A percentile compares a stretch with the other conserved stretches of the same genome.
phyloP scores from a whole-genome alignment of 139 green algal genomes.

The Tetraselmis striata region DNA sequence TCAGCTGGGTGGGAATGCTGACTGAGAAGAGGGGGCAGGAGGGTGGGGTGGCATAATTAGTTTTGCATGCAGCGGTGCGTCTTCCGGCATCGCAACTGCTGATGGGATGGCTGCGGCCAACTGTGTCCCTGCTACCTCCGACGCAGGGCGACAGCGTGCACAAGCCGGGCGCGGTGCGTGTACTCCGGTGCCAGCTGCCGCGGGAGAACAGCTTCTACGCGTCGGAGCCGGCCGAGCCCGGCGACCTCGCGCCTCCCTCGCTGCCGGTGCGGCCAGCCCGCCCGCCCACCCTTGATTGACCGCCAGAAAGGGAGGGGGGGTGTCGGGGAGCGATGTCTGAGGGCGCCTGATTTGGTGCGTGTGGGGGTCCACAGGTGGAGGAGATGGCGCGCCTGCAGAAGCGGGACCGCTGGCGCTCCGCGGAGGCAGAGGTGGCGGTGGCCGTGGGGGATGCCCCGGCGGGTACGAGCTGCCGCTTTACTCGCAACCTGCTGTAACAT shows the following conservation, averaged over 20 bases:
- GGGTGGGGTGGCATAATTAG: too few species aligned
- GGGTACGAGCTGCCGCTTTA: too few species aligned
- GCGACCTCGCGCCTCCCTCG: constrained; percentile 26
- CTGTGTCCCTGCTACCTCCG: too few species aligned
- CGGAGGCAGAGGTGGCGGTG: constrained; percentile 15
- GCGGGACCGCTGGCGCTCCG: constrained; percentile 39
- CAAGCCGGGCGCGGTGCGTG: constrained; percentile 46
- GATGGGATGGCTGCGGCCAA: too few species aligned
- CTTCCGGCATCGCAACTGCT: too few species aligned
- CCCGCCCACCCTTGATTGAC: background rate
- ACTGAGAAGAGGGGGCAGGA: too few species aligned
- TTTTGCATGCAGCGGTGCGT: too few species aligned
- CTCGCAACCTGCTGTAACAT: too few species aligned
- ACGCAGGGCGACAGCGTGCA: constrained; percentile 39
- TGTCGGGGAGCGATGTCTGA: too few species aligned
- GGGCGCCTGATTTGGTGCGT: background rate
- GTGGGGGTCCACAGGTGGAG: background rate
- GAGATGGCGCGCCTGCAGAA: constrained; percentile 1
- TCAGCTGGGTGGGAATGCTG: too few species aligned
- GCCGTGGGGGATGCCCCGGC: too few species aligned
- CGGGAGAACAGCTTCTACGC: constrained; percentile 69
- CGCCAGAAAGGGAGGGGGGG: too few species aligned
- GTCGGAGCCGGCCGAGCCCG: constrained; percentile 35
- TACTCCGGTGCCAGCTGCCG: constrained; percentile 74
- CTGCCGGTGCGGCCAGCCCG: constrained; percentile 17